phyloP scores from a whole-genome alignment of 2,329 filamentous ascomycete genomes.

The Fusarium sp. region DNA sequence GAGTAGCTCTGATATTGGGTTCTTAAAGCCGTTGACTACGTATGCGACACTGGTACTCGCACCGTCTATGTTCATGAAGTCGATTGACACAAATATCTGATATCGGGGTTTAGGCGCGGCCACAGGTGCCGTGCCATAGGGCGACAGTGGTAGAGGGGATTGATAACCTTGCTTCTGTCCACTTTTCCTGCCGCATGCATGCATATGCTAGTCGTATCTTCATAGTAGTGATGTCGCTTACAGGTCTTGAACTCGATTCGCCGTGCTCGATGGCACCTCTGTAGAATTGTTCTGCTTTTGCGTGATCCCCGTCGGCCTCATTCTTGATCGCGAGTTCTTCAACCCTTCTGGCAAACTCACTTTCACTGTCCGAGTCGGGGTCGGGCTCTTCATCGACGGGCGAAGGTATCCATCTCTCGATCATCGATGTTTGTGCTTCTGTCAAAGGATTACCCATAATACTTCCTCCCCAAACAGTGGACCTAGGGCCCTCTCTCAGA shows the following conservation, averaged over 20 bases:
- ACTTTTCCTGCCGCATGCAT: background rate
- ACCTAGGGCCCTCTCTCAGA: background rate
- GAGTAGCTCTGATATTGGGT: background rate
- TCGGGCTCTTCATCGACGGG: background rate
- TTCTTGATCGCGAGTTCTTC: background rate
- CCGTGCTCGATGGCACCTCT: background rate
- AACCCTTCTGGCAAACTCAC: background rate
- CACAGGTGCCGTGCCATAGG: background rate
- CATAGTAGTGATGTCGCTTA: background rate
- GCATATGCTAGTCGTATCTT: background rate
- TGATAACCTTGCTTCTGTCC: background rate
- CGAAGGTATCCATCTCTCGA: background rate
- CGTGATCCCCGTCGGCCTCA: background rate
- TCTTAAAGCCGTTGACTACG: background rate
- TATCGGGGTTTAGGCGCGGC: rapidly evolving
- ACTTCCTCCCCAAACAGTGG: background rate
- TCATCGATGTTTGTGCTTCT: background rate
- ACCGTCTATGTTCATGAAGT: background rate
- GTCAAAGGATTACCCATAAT: background rate
- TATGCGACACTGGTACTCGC: background rate
- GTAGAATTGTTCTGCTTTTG: background rate
- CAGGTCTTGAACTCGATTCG: background rate
- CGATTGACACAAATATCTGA: background rate
- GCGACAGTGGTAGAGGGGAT: background rate
- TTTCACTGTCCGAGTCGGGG: background rate